Base-by-base conservation (phyloP, 257 asterid species). In the Ehretia macrophylla region DNA sequence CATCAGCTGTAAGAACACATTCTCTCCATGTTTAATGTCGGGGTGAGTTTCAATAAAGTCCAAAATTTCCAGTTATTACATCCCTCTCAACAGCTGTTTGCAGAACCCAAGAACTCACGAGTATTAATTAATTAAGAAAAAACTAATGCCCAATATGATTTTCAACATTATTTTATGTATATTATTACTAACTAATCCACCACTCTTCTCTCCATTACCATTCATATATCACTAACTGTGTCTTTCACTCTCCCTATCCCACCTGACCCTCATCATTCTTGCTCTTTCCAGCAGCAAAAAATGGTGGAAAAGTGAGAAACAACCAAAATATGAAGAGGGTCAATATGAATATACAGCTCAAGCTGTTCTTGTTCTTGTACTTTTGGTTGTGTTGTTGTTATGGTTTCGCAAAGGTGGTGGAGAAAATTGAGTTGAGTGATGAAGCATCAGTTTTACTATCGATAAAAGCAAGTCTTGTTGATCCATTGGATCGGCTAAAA, bases 101-200 rank as follows among this genome's bases (percentile, higher is more conserved):
- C 85, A 77, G 80, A 78, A 74, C 90, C 85, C 92, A 72, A 81
- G 84, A 88, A 79, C 93, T 74, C 90, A 85, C 84, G 84, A 77
- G 63, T 42, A 69, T 42, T 21, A 50, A 48, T 59, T n/a, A n/a
- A n/a, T n/a, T n/a, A n/a, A n/a, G n/a, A n/a, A 27, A 56, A 64
- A 64, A 55, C 71, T 64, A 57, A 81, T 55, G 68, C 71, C 62
- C 53, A 52, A n/a, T 51, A 45, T 59, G 66, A 70, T 49, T 64
- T 35, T 56, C n/a, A 14, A 32, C 55, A 54, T 58, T 19, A 65
- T 63, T 39, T 68, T 68, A 16, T 51, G 65, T 66, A 66, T 47
- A 46, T 60, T 65, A 52, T 20, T 57, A 61, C 71, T 70, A 58
- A 48, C 40, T 65, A 63, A 68, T 62, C 55, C 64, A 39, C 56